Base-by-base conservation (phyloP, 73 alveolate species). In the Paramecium primaurelia region DNA sequence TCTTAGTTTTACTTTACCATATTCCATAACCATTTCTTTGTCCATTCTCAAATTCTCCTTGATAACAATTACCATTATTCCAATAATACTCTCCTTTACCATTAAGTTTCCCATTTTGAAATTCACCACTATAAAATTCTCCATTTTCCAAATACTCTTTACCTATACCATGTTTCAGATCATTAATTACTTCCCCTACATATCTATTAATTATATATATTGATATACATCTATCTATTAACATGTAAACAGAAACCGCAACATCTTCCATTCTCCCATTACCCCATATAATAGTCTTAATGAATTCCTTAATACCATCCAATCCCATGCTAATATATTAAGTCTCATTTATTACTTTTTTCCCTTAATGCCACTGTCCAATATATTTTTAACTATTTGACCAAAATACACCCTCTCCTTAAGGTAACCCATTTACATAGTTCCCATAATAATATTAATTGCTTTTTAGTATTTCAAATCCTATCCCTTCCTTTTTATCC, bases 161-260 rank as follows among this genome's bases (percentile, higher is more conserved):
- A 77, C 86, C 97, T 77, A 25, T 22, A 30, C 94, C 95, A 49
- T 77, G 93, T 28, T 88, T 94, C 37, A 94, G 37, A 77, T 93
- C 45, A 11, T 36, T 44, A 5, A n/a, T 30, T 93, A 95, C 88
- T 68, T 95, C 96, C n/a, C 99, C 99, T 86, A 96, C 98, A 84
- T 47, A 47, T 59, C 84, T 68, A 68, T 12, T 16, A 22, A 12
- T 9, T 32, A 68, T 1, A 26, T 22, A 22, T 32, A 5, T 22
- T 12, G 49, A 32, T 11, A 90, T 98, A 97, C 71, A 92, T 92
- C 75, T 94, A 98, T 58, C 25, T n/a, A 86, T 88, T 60, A 26
- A 71, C 77, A 40, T 59, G 92, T 3, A 93, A 88, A 22, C 93
- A 92, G 12, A 60, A 88, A 10, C 96, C 97, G 83, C 87, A 36